Conservation (phyloP, 805 yeast species). For the Candida sphagnicola region DNA sequence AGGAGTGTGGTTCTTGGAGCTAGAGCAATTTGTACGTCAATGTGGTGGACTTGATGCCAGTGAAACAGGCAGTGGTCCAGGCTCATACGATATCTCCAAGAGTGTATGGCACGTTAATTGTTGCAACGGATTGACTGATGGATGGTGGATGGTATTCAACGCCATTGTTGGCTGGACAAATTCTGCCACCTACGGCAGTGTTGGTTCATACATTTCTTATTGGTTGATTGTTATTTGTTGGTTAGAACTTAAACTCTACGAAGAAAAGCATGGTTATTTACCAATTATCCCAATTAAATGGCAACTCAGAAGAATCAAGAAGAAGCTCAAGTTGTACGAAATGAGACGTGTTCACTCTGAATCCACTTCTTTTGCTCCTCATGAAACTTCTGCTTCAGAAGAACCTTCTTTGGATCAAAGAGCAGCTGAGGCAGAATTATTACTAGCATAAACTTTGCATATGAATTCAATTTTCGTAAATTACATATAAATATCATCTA, state of each 20-base stretch:
- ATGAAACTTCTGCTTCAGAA: too few species aligned
- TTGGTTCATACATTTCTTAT: slow-evolving; percentile 63
- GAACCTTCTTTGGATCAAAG: slow-evolving; percentile 5
- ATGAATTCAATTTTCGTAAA: too few species aligned
- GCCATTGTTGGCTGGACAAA: slow-evolving; percentile 94
- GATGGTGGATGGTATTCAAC: slow-evolving; percentile 86
- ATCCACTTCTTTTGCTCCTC: too few species aligned
- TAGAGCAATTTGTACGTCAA: slow-evolving; percentile 66
- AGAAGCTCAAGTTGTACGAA: slow-evolving; percentile 26
- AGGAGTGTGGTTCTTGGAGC: slow-evolving; percentile 88
- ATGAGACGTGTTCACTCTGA: too few species aligned
- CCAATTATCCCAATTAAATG: slow-evolving; percentile 59
- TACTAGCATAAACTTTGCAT: slow-evolving; percentile 4
- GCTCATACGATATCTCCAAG: slow-evolving; percentile 74
- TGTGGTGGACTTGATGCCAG: slow-evolving; percentile 83
- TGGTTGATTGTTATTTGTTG: slow-evolving; percentile 56
- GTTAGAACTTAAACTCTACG: slow-evolving; percentile 40
- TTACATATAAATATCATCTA: background rate
- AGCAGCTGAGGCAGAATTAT: slow-evolving; percentile 10
- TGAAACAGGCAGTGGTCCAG: slow-evolving; percentile 91
- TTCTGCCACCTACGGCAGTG: slow-evolving; percentile 88
- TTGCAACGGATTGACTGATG: slow-evolving; percentile 90
- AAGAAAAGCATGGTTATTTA: slow-evolving; percentile 55
- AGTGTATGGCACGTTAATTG: slow-evolving; percentile 95
- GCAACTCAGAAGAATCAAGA: slow-evolving; percentile 54